Conservation (phyloP, 2,329 filamentous ascomycete species). For the Fusarium sp. region DNA sequence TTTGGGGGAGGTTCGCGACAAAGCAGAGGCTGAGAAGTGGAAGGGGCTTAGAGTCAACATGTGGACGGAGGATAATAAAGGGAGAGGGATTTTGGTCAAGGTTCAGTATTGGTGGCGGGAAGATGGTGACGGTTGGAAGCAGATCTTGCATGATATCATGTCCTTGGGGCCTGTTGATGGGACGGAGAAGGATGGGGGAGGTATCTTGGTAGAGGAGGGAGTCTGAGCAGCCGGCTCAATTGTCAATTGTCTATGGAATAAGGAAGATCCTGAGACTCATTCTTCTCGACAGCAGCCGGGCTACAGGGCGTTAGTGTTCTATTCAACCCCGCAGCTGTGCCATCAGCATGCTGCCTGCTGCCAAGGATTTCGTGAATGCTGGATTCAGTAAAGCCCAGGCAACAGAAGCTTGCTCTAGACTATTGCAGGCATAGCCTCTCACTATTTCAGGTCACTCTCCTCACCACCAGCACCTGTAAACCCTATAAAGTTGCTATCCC, state of each 20-base stretch:
- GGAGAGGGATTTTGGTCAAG: constrained; percentile 1
- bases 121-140: background rate
- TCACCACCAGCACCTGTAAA: background rate
- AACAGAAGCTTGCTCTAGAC: background rate
- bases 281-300: background rate
- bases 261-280: too few relatives aligned
- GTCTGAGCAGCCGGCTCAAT: background rate
- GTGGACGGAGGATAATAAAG: constrained; percentile 3
- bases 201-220: background rate
- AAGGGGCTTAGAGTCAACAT: constrained; percentile 1
- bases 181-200: background rate
- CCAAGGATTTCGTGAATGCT: background rate
- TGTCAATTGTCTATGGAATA: background rate
- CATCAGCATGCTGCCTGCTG: background rate
- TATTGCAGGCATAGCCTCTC: background rate
- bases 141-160: constrained; percentile 9
- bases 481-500: background rate
- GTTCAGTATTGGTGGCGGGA: constrained; percentile 13
- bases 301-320: background rate
- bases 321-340: too few relatives aligned
- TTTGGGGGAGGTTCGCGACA: background rate
- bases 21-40: background rate
- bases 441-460: background rate
- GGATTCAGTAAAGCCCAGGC: background rate
- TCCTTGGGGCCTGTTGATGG: background rate